Evolutionary conservation across 2,329 filamentous ascomycete genomes (phyloP), one percentile per base, ranked within the genome.

Genomic region (Aspergillus intermedius): DNA sequence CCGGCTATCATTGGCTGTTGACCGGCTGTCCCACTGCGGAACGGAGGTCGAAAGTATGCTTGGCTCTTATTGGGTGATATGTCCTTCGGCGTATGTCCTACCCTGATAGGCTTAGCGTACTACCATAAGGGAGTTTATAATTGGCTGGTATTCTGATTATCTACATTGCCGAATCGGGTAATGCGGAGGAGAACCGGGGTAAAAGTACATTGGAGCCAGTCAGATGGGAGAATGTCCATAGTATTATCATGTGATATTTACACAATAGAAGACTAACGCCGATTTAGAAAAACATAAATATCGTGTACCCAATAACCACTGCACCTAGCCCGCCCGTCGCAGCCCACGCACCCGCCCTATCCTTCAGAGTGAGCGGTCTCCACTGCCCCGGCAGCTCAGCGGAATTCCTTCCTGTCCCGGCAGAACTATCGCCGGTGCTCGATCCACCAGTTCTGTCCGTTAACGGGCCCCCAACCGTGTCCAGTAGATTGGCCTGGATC

Each of bases 401-500:
- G 15, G 47, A 45, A 12, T 49, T 45, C 1, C 19, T 23, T 39
- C 53, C 50, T 8, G 58, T 64, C 5, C 70, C 70, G 3, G 69
- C 69, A 42, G 55, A 55, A 21, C 66, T 62, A 54, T 74, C 60
- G 0, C 69, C 74, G 30, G 66, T 58, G 57, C 77, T 79, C 5
- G 74, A 83, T 8, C 82, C 83, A 43, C 83, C 83, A 2, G 67
- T 79, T 3, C 64, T 55, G 30, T 72, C 66, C 2, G 70, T 72
- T 13, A 71, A 60, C 0, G 70, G 70, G 4, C 72, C 73, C 5
- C 67, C 60, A 3, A 64, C 62, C 9, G 64, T 65, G 23, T 70
- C 70, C 19, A 72, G 59, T 25, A 68, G 51, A 22, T 80, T 83
- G 19, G 77, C 77, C 40, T 86, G 74, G 2, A 85, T 76, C 5